Evolutionary conservation across 768 basidiomycete species (phyloP).

Genomic region (Leucocoprinus birnbaumii): DNA sequence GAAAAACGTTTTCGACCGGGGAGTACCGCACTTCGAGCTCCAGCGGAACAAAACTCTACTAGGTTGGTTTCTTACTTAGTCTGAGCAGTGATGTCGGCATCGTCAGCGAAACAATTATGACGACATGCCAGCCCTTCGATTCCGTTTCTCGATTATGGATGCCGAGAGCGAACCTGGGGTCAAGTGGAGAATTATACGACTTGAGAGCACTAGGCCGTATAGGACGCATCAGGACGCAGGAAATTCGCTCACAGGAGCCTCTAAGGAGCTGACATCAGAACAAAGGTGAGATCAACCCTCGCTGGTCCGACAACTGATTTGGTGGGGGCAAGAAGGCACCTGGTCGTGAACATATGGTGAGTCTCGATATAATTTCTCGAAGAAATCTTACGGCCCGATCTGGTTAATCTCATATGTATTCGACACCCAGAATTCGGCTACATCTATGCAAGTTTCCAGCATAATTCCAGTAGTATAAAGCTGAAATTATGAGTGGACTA

Average conservation of each 20-base stretch:
- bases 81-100: neutral
- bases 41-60: neutral
- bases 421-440: neutral
- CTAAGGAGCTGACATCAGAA: neutral
- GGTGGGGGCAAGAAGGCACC: neutral
- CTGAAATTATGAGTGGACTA: neutral
- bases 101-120: neutral
- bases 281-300: neutral
- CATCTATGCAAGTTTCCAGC: neutral
- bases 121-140: neutral
- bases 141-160: neutral
- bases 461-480: constrained; percentile 6
- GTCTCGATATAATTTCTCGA: neutral
- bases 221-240: too few relatives aligned
- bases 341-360: constrained; percentile 6
- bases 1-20: neutral
- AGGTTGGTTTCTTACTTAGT: neutral
- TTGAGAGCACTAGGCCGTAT: too few relatives aligned
- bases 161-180: neutral
- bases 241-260: too few relatives aligned
- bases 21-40: neutral
- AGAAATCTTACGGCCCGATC: neutral
- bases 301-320: neutral
- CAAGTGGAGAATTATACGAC: neutral
- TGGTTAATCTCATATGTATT: constrained; percentile 2